A percentile compares a stretch with the other conserved stretches of the same genome.
Conservation (phyloP, 176 grass and related monocot species). For the Triticum aestivum region IWGSC_CS_RefSeq_v2.1 NC_057794.1:462394433-462394932, state of each 20-base stretch:
- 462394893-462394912: constrained; percentile 90
- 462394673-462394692: constrained; percentile 17
- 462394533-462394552: constrained; percentile 75
- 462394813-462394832: constrained; percentile 54
- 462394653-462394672: constrained; percentile 99
- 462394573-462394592: constrained; percentile 47
- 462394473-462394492: constrained; percentile 28
- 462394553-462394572: constrained; percentile 78
- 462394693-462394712: constrained; percentile 10
- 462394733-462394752: constrained; percentile 22
- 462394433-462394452: neutral
- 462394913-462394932: constrained; percentile 90
- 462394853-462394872: constrained; percentile 88
- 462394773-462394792: constrained; percentile 86
- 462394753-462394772: constrained; percentile 81
- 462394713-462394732: constrained; percentile 10
- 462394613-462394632: constrained; percentile 87
- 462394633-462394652: constrained; percentile 97
- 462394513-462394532: constrained; percentile 85
- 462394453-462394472: constrained; percentile 12
- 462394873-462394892: constrained; percentile 89
- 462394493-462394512: constrained; percentile 56
- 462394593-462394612: constrained; percentile 74
- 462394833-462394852: constrained; percentile 76
- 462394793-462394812: constrained; percentile 73